Conservation (phyloP, 345 rosid genomes). For the Cardamine chenopodiifolia region DNA sequence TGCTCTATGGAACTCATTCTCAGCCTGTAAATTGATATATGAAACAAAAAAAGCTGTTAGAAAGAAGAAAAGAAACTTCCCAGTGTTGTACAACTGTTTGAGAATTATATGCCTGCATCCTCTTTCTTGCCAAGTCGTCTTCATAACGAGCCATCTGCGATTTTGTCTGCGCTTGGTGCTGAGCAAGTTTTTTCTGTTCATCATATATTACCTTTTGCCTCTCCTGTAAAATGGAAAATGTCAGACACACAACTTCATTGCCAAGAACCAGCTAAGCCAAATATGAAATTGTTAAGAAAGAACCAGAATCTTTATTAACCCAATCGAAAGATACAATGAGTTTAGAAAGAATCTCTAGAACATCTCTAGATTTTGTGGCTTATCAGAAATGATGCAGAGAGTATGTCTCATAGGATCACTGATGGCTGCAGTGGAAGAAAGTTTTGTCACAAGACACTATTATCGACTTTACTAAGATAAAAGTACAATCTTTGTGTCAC, state of each 20-base stretch:
- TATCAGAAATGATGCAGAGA: slow-evolving; percentile 9
- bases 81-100: neutral
- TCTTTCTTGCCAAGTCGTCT: slow-evolving; percentile 93
- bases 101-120: slow-evolving; percentile 82
- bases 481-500: neutral
- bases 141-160: slow-evolving; percentile 98
- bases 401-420: slow-evolving; percentile 23
- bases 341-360: too few relatives aligned
- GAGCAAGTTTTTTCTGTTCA: slow-evolving; percentile 87
- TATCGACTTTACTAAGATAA: neutral
- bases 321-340: too few relatives aligned
- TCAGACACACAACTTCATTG: slow-evolving; percentile 23
- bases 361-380: too few relatives aligned
- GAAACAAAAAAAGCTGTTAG: slow-evolving; percentile 19
- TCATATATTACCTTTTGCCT: slow-evolving; percentile 85
- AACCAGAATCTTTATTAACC: too few relatives aligned
- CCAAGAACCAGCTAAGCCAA: slow-evolving; percentile 8
- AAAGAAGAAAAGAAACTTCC: slow-evolving; percentile 10
- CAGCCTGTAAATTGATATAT: slow-evolving; percentile 58
- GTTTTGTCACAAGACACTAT: slow-evolving; percentile 1
- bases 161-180: slow-evolving; percentile 94
- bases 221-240: slow-evolving; percentile 61
- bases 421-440: slow-evolving; percentile 4
- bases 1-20: slow-evolving; percentile 81
- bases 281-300: too few relatives aligned